Percentiles rank a stretch among this genome's conserved stretches.
These are phyloP conservation scores for Bonia amplexicaulis DNA, from an alignment of 176 grass and related monocot genomes.

Conservation along the genomic window DNA sequence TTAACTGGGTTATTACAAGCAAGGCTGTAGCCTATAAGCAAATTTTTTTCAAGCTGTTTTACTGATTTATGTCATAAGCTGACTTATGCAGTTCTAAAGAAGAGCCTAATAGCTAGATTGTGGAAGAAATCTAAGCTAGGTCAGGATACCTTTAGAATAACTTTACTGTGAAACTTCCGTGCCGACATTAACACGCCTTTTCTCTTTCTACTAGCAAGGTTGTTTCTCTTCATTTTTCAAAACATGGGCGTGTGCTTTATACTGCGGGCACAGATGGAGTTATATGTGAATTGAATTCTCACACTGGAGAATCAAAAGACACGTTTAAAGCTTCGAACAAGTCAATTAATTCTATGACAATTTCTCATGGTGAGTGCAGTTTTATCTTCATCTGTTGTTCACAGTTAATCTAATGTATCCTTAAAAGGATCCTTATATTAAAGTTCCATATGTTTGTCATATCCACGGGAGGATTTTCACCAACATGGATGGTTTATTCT, in stretches of 20 bases:
- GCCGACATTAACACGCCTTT: constrained; percentile 9
- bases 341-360: constrained; percentile 36
- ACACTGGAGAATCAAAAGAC: constrained; percentile 38
- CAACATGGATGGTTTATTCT: not conserved
- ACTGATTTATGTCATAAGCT: not conserved
- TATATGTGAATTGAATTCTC: constrained; percentile 41
- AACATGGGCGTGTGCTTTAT: constrained; percentile 34
- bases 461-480: not conserved
- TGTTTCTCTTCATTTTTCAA: constrained; percentile 42
- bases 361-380: constrained; percentile 44
- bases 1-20: constrained; percentile 14
- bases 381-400: not conserved
- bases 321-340: constrained; percentile 42
- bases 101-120: not conserved
- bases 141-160: not conserved
- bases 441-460: not conserved
- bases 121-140: not conserved
- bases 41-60: not conserved
- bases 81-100: not conserved
- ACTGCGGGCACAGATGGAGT: constrained; percentile 37
- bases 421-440: not conserved
- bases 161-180: not conserved
- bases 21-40: not conserved
- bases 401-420: not conserved
- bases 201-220: constrained; percentile 39